Evolutionary conservation across 768 basidiomycete species (phyloP), one percentile per base, ranked within the genome.

Genomic region (Boletus sp.): DNA sequence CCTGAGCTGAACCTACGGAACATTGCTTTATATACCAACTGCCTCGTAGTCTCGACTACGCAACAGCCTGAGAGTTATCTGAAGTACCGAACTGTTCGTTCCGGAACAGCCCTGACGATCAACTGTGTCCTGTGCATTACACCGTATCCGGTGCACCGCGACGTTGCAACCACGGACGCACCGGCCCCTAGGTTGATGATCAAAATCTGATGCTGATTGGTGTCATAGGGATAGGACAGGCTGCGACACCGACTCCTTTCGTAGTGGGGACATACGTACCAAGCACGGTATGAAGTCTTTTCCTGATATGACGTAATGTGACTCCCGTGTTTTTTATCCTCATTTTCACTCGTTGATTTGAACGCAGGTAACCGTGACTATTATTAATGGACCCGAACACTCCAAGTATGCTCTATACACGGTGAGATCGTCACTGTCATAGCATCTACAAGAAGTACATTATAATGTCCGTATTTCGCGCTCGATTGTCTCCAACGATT

Each of bases 11-110:
- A 25, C 25, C 25, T 25, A 25, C 25, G 25, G 25, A 25, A 32
- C 37, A 42, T 40, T 50, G 32, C 14, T 45, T 64, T 64, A 65
- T 64, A 63, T 54, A 37, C 15, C 57, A 48, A 25, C 25, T 10
- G 42, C 25, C 15, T 9, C 5, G 27, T 19, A 29, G 4, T 10
- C n/a, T 32, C 30, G n/a, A 19, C 11, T 8, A 21, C 5, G 19
- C 19, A 32, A 45, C n/a, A 25, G 5, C 5, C 47, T 27, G 34
- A 14, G 9, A 13, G 27, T 27, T 6, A 6, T 1, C 41, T 25
- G 23, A 25, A 25, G 25, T 25, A 4, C 25, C 25, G 25, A 17
- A 42, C 21, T 25, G 13, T 17, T 42, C 15, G 8, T 17, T 43
- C 41, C 15, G 15, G 25, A 2, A 41, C 25, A 43, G 25, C 25